Evolutionary conservation across 495 filamentous ascomycete genomes (phyloP), one percentile per base, ranked within the genome.

Genomic region (Podospora appendiculata): DNA sequence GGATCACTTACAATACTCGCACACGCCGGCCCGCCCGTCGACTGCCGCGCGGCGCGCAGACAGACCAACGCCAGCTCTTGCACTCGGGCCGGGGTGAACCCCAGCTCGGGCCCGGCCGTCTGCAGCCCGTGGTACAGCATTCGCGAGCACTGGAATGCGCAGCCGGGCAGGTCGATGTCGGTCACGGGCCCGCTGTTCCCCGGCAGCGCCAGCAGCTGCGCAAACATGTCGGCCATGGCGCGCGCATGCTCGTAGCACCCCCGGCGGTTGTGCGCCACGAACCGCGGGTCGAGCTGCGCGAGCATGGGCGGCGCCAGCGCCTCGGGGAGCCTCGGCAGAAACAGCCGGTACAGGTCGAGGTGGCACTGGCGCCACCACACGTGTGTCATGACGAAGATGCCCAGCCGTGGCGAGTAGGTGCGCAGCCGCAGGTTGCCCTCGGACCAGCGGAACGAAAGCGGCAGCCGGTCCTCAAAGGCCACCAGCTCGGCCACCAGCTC

Each of bases 331-430:
- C 72, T 70, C 0, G 60, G 57, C n/a, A 77, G 54, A 32, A 70
- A 71, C 12, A 77, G 58, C 10, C 75, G 69, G 53, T 71, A 77
- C 4, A 78, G 62, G 54, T 78, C 75, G 35, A 74, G 69, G 41
- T 77, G 64, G 46, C 75, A 78, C 45, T 76, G 75, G 32, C 71
- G 53, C 74, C 75, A 77, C 70, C 66, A 71, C 4, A 77, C 64
- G 45, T 78, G 75, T 12, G 75, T 75, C 72, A 74, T 76, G 54
- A 78, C 58, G 45, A 72, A 76, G 41, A 77, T 70, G 34, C 70
- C 70, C 7, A 76, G 54, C 0, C 73, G 57, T 14, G 70, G 60
- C 0, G 75, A 77, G 56, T 77, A 78, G 6, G 68, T 68, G n/a
- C 73, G 72, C 17, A 78, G 58, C 8, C 71, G 70, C 13, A 77